Base-by-base conservation (phyloP, 495 filamentous ascomycete species). In the Lasiosphaeria miniovina region DNA sequence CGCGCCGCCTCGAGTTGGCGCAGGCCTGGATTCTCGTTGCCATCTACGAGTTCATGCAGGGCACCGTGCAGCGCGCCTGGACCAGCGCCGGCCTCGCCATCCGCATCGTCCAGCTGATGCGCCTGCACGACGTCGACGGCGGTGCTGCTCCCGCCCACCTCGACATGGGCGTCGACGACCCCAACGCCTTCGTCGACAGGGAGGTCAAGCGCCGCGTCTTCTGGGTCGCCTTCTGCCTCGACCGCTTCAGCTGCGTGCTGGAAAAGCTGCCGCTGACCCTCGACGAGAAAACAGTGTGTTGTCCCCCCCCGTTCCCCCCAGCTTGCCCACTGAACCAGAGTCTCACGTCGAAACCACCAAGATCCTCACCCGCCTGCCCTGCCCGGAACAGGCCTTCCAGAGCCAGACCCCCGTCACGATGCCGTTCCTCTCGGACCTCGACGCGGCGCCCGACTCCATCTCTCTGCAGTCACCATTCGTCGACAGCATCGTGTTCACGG, bases 211-310 rank as follows among this genome's bases (percentile, higher is more conserved):
- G 79, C 32, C 68, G 80, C 40, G 75, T 74, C 0, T 80, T 81
- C 50, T 82, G 80, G 80, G 61, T 81, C 33, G 78, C 79, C 3
- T 81, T 75, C 58, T 74, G 66, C 24, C 58, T 82, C 24, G 80
- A 82, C 57, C 72, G 74, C 0, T 56, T 49, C 36, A 35, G 15
- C 9, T 34, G 40, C 10, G 35, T 53, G 6, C n/a, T n/a, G 0
- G 43, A 15, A 6, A 43, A 15, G 17, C 43, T 14, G 54, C 41
- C 54, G 24, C 43, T 56, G 40, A 50, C 45, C 7, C 12, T 57
- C 10, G 14, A 14, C 12, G 51, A 53, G 36, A 9, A 53, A n/a
- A 17, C 8, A 35, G 51, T 53, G 17, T n/a, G 12, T 24, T 3
- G 11, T 1, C 1, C 34, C 6, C 33, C n/a, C 12, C 31, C 3